Base-by-base conservation (phyloP, 345 rosid genomes). In the Aquilaria malaccensis region DNA sequence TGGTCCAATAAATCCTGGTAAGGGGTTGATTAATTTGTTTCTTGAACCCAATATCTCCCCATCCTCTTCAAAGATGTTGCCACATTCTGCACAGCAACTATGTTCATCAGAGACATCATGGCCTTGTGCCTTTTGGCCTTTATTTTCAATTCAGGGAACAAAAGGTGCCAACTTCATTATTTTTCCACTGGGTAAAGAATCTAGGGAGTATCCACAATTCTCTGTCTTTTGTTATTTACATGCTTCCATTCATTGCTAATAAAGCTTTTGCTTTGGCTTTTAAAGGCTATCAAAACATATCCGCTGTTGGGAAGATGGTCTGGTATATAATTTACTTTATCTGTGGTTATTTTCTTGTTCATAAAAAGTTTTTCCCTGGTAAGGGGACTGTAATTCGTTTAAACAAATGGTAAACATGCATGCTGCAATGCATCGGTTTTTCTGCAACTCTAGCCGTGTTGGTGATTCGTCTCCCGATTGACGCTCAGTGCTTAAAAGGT, bases 371-470 rank as follows among this genome's bases (percentile, higher is more conserved):
- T 56, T 71, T 80, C 95, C 97, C 95, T 90, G 99, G 99, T 94
- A 94, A 94, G 97, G 97, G 98, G 96, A 83, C 61, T 64, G 77
- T 81, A 81, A 80, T 84, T 65, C 73, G 80, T 74, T 68, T 78
- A 37, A 71, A 75, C 74, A 75, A 79, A 70, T 76, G 86, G 92
- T 85, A 85, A 81, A 77, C 80, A 74, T 81, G 82, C 80, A 74
- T 81, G 83, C 87, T 74, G 75, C 77, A 64, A 74, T 69, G 72
- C 85, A 83, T 81, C 91, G 62, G 81, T 87, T 83, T 85, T 73
- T 81, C 97, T 86, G 83, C 95, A 83, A 90, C 90, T 80, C 97
- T 82, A 76, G 80, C 85, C 59, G 72, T 85, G 98, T 85, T 86
- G 99, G 86, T 86, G 95, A 81, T 84, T 88, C 92, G 79, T 85